A percentile compares a stretch with the other conserved stretches of the same genome.
These are phyloP conservation scores for Hura crepitans DNA, from an alignment of 441 rosid genomes.

Conservation along the genomic window DNA sequence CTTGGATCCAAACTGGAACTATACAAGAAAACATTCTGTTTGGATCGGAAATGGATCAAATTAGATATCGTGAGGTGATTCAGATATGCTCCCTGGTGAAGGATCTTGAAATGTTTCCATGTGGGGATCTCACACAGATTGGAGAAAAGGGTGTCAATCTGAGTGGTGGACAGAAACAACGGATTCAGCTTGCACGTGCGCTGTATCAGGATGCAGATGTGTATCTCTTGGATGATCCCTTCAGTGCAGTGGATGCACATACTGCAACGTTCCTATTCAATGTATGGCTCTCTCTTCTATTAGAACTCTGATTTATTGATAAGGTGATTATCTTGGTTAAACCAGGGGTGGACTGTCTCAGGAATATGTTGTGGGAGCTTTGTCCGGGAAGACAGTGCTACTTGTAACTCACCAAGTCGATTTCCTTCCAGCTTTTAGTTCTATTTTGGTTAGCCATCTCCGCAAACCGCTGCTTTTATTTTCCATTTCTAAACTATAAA, in stretches of 20 bases:
- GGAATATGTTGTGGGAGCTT: constrained; percentile 45
- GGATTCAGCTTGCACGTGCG: constrained; percentile 56
- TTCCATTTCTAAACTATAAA: background rate
- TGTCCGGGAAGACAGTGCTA: constrained; percentile 41
- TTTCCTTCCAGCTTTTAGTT: constrained; percentile 44
- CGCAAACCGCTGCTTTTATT: too few relatives aligned
- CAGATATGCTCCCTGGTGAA: constrained; percentile 34
- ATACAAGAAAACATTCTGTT: constrained; percentile 50
- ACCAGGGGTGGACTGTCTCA: constrained; percentile 17
- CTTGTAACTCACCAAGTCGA: constrained; percentile 64
- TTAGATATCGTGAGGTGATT: constrained; percentile 34
- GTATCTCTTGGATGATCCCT: constrained; percentile 60
- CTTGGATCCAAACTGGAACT: constrained; percentile 55
- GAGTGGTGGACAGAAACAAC: constrained; percentile 57
- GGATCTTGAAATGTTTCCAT: constrained; percentile 45
- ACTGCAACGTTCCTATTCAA: constrained; percentile 43
- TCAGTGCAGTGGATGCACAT: constrained; percentile 57
- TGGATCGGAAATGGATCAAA: constrained; percentile 38
- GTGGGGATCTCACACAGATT: constrained; percentile 42
- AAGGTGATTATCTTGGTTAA: background rate
- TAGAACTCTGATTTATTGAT: background rate
- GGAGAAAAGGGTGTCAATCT: constrained; percentile 56
- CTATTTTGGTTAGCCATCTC: constrained; percentile 42
- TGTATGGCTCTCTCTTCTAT: constrained; percentile 21
- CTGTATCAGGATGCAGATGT: constrained; percentile 46